Percentiles rank a stretch among this genome's conserved stretches.
These are phyloP conservation scores for Xylariaceae sp. DNA, from an alignment of 2,329 filamentous ascomycete species.

Conservation along the genomic window DNA sequence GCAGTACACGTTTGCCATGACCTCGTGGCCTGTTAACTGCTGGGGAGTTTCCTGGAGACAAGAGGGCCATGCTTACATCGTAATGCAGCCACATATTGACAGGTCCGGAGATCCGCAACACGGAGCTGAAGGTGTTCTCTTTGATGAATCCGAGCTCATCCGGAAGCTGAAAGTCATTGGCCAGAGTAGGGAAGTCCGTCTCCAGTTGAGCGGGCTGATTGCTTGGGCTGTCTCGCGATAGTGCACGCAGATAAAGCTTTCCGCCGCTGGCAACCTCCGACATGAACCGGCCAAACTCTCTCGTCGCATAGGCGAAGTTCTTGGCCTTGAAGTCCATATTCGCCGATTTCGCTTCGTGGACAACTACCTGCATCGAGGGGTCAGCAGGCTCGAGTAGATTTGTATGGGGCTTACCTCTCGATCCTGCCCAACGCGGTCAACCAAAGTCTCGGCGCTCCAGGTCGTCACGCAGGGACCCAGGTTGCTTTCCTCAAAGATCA, in stretches of 20 bases:
- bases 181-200: slow-evolving; percentile 63
- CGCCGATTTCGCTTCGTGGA: slow-evolving; percentile 60
- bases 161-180: slow-evolving; percentile 64
- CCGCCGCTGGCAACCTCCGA: slow-evolving; percentile 49
- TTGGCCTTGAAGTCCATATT: slow-evolving; percentile 77
- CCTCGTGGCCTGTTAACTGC: slow-evolving; percentile 33
- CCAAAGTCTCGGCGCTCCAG: slow-evolving; percentile 66
- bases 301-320: slow-evolving; percentile 71
- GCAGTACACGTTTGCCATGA: slow-evolving; percentile 81
- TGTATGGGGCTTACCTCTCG: slow-evolving; percentile 41
- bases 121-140: slow-evolving; percentile 66
- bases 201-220: slow-evolving; percentile 62
- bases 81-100: slow-evolving; percentile 90
- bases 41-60: background rate
- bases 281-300: slow-evolving; percentile 60
- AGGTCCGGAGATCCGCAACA: slow-evolving; percentile 69
- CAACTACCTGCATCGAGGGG: slow-evolving; percentile 52
- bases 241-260: slow-evolving; percentile 68
- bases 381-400: slow-evolving; percentile 2
- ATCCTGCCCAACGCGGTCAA: slow-evolving; percentile 50
- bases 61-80: slow-evolving; percentile 46
- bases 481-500: slow-evolving; percentile 56
- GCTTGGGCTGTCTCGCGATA: slow-evolving; percentile 62
- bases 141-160: slow-evolving; percentile 48
- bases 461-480: slow-evolving; percentile 58